Evolutionary conservation across 345 rosid species (phyloP), one percentile per base, ranked within the genome.

Genomic region (Ricinus communis): DNA sequence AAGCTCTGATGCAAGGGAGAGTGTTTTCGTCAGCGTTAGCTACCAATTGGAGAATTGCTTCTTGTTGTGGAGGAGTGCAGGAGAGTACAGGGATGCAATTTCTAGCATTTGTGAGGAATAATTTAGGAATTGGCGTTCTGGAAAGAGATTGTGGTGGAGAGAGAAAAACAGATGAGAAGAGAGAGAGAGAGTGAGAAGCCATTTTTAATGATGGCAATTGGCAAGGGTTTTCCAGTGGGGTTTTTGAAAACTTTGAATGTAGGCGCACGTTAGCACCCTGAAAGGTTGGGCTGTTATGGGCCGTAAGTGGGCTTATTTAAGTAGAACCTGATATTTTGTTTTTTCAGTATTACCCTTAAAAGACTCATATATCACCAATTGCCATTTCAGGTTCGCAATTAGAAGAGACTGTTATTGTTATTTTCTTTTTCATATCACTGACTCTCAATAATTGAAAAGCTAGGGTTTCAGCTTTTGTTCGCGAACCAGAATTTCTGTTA

Each of bases 1-100:
- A 94, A 40, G 95, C 85, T 66, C 98, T 78, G 45, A 88, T 90
- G 45, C 95, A 91, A 0, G 98, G 98, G 47, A 88, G 87, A 8
- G 81, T 53, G 25, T 79, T 81, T 0, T 82, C 90, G 24, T 81
- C 82, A 14, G 98, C 86, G 31, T 83, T 82, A 24, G 91, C 87
- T 3, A 91, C 83, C 62, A 87, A 84, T 30, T 82, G 85, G 46
- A 91, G 87, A 81, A 90, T 76, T 65, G 88, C 85, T 40, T 83
- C 86, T 33, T 86, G 85, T 24, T 73, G 85, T 11, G 77, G 79
- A 19, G 83, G 76, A 38, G 65, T 59, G 70, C 82, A 70, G 70
- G 71, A 76, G 54, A 78, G 38, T 68, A 62, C 51, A 22, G 79
- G 72, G 8, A 75, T 66, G 51, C 46, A 74, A 65, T 21, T 74